Evolutionary conservation across 176 grass and related monocot genomes (phyloP).

Genomic region (Aegilops bicornis): DNA sequence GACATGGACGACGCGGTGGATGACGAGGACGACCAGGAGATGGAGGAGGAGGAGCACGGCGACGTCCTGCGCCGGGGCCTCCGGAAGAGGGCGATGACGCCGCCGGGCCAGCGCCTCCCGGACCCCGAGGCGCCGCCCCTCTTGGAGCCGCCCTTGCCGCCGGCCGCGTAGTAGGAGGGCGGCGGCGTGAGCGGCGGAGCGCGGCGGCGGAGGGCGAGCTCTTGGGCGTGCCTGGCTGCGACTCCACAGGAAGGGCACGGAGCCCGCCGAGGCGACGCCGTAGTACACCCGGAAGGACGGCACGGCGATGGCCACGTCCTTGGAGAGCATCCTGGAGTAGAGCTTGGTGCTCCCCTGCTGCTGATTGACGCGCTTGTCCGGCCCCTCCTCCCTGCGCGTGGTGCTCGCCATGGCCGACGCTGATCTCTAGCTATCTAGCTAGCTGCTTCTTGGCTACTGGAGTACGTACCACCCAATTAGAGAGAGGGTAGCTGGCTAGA

Average conservation of each 20-base stretch:
- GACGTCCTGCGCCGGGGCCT: background rate
- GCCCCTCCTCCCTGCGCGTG: constrained; percentile 6
- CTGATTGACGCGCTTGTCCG: background rate
- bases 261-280: constrained; percentile 38
- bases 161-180: constrained; percentile 45
- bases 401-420: constrained; percentile 31
- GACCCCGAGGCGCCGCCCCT: background rate
- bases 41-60: background rate
- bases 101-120: background rate
- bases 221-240: constrained; percentile 60
- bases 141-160: background rate
- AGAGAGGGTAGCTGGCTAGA: background rate
- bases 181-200: constrained; percentile 54
- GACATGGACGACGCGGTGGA: constrained; percentile 38
- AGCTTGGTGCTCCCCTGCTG: constrained; percentile 35
- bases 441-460: no score
- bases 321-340: constrained; percentile 50
- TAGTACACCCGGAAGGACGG: constrained; percentile 71
- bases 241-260: constrained; percentile 58
- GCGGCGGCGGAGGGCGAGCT: constrained; percentile 20
- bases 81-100: constrained; percentile 30
- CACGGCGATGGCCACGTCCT: constrained; percentile 39
- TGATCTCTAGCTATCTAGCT: background rate
- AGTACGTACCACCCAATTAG: background rate
- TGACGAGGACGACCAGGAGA: constrained; percentile 7